Conservation (phyloP, 2,329 filamentous ascomycete species). For the Drechslerella stenobrocha region DNA sequence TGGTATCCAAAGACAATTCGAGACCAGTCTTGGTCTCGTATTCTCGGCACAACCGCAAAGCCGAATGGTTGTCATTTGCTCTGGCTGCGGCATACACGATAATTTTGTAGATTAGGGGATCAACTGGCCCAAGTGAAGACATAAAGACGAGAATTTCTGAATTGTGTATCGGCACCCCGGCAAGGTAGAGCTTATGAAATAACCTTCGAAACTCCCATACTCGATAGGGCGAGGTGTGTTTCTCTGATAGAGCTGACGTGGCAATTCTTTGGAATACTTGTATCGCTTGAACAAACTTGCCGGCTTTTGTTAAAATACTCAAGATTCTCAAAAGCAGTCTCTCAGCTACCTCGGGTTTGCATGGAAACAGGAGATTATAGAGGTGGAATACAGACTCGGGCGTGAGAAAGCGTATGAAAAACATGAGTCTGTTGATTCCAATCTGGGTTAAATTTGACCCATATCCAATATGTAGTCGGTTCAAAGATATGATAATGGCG, state of each 20-base stretch:
- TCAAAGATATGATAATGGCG: slow-evolving; percentile 9
- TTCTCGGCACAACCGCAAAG: slow-evolving; percentile 8
- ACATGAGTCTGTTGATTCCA: slow-evolving; percentile 17
- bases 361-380: slow-evolving; percentile 10
- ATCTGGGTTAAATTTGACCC: slow-evolving; percentile 11
- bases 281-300: slow-evolving; percentile 33
- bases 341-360: slow-evolving; percentile 23
- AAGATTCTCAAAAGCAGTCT: slow-evolving; percentile 23
- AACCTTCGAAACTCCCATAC: slow-evolving; percentile 39
- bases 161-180: slow-evolving; percentile 36
- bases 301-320: slow-evolving; percentile 19
- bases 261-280: slow-evolving; percentile 37
- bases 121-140: slow-evolving; percentile 26
- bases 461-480: background rate
- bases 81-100: slow-evolving; percentile 27
- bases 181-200: slow-evolving; percentile 32
- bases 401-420: slow-evolving; percentile 12
- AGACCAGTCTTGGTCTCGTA: slow-evolving; percentile 15
- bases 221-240: background rate
- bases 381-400: slow-evolving; percentile 20
- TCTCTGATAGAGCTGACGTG: background rate
- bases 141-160: slow-evolving; percentile 25
- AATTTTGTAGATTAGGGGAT: slow-evolving; percentile 41
- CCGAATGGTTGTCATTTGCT: slow-evolving; percentile 17
- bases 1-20: slow-evolving; percentile 22